Evolutionary conservation across 306 rosid species (phyloP).

Genomic region (Sechiopsis laciniata): DNA sequence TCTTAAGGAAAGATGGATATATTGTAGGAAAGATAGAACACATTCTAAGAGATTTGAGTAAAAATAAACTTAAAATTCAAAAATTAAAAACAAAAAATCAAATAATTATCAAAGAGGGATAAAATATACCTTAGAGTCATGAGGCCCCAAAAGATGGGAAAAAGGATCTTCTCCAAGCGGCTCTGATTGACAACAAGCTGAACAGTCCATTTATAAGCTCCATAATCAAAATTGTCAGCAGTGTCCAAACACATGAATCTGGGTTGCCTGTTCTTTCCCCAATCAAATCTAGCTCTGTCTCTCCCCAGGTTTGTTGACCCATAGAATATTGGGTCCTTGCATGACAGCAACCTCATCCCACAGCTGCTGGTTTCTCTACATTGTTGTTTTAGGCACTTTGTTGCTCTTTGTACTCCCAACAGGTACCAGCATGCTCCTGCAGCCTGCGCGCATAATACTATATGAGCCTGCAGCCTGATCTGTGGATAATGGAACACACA

Average conservation of each 20-base stretch:
- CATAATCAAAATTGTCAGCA: constrained; percentile 57
- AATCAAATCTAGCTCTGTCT: constrained; percentile 44
- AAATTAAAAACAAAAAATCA: too few species aligned
- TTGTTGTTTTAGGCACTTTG: constrained; percentile 59
- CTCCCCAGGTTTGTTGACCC: constrained; percentile 38
- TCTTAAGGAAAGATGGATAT: too few species aligned
- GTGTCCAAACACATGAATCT: constrained; percentile 59
- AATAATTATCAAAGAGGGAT: too few species aligned
- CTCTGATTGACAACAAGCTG: constrained; percentile 70
- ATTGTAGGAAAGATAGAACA: too few species aligned
- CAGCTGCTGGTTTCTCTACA: constrained; percentile 47
- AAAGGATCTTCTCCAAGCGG: constrained; percentile 74
- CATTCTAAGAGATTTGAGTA: too few species aligned
- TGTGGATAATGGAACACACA: too few species aligned
- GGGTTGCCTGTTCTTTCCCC: constrained; percentile 60
- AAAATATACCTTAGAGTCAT: constrained; percentile 76
- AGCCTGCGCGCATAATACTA: constrained; percentile 38
- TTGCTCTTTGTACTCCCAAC: constrained; percentile 76
- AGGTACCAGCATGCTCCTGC: constrained; percentile 99
- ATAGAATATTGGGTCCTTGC: constrained; percentile 57
- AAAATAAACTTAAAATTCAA: too few species aligned
- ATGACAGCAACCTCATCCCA: constrained; percentile 44
- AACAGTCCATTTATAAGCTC: constrained; percentile 76
- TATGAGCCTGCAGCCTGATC: too few species aligned
- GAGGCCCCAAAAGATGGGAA: constrained; percentile 89